Evolutionary conservation across 768 basidiomycete species (phyloP), one percentile per base, ranked within the genome.

Genomic region (Tulasnella sp.): DNA sequence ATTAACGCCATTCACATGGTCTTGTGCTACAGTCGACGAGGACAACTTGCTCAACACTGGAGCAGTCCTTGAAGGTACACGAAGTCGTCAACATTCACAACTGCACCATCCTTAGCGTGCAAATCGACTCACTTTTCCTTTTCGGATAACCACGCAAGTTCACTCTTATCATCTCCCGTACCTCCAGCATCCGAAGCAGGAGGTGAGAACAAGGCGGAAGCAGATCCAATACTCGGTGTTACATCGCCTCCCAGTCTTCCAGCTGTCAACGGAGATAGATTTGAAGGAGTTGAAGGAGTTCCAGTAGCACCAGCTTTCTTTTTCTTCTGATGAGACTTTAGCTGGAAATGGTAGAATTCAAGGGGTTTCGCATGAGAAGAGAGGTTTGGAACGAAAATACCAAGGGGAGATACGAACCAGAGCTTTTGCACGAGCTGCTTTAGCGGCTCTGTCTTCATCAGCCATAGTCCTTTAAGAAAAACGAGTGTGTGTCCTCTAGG

Each of bases 381-480:
- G 19, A 25, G 15, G 48, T 42, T 25, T 15, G 48, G 19, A 25
- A 20, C 7, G 25, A 25, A 34, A 35, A 42, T 34, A 41, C 20
- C 12, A 29, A 4, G 22, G 1, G 45, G 25, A 34, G 44, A 50
- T 45, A 64, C 73, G 53, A 63, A 88, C 87, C 76, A 90, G 61
- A 43, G 83, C 85, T 64, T 83, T 85, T 49, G 83, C 87, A 56
- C 87, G 76, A 2, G 87, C 87, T 49, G 86, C 76, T 66, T 83
- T 87, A 13, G 76, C 77, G 47, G 83, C 83, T 55, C 86, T 76
- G 55, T 89, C 87, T 15, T 48, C 58, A 53, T 79, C 78, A 8
- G 40, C 39, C 49, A 51, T 51, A 16, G 40, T 25, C 5, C 27
- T 6, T n/a, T 6, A 5, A n/a, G n/a, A n/a, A 40, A 40, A n/a